Evolutionary conservation across 495 filamentous ascomycete species (phyloP).

Genomic region (Recurvomyces mirabilis): DNA sequence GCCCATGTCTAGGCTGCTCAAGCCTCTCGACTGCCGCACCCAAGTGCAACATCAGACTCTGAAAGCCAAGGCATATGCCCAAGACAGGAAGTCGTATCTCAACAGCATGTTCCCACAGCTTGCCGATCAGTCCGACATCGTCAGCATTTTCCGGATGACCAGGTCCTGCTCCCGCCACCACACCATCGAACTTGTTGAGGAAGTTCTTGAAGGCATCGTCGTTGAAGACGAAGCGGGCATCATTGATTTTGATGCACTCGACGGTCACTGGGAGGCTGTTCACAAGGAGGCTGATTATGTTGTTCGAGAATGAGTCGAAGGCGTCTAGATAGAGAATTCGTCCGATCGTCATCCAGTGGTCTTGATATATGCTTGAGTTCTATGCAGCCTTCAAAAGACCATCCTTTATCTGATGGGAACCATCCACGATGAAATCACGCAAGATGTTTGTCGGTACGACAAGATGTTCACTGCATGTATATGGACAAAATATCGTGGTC

Average conservation of each 20-base stretch:
- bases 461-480: no score
- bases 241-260: conserved; percentile 44
- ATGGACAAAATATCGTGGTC: no score
- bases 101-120: conserved; percentile 58
- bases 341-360: conserved; percentile 1
- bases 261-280: conserved; percentile 54
- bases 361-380: no score
- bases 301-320: conserved; percentile 92
- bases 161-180: conserved; percentile 72
- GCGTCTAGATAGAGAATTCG: conserved; percentile 75
- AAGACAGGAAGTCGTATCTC: conserved; percentile 57
- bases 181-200: conserved; percentile 55
- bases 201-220: conserved; percentile 26
- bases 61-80: conserved; percentile 88
- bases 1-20: conserved; percentile 64
- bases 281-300: conserved; percentile 70
- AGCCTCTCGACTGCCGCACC: conserved; percentile 56
- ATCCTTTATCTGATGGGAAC: no score
- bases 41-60: conserved; percentile 60
- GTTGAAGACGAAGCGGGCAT: conserved; percentile 17
- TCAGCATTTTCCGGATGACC: conserved; percentile 43
- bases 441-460: no score
- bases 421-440: no score
- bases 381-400: no score
- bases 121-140: conserved; percentile 70